Evolutionary conservation across 2,329 filamentous ascomycete genomes (phyloP).

Genomic region (Lecanoromycetidae sp.): DNA sequence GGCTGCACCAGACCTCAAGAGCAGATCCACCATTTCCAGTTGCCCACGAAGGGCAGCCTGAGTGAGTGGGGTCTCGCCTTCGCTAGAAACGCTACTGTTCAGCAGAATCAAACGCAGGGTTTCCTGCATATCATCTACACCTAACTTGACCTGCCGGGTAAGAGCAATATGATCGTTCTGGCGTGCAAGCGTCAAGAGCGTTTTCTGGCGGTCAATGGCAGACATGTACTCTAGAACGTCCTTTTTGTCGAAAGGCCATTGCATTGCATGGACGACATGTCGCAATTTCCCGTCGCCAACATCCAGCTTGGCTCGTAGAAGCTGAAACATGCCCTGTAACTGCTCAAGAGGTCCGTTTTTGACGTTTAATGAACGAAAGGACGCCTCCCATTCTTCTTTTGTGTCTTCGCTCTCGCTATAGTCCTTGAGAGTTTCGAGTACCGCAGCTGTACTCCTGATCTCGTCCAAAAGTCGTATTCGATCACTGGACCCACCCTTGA

Average conservation of each 20-base stretch:
- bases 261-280: no score
- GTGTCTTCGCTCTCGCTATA: not conserved
- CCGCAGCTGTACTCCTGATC: not conserved
- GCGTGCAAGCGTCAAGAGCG: slow-evolving; percentile 13
- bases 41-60: no score
- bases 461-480: slow-evolving; percentile 1
- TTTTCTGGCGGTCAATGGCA: slow-evolving; percentile 17
- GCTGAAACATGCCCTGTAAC: slow-evolving; percentile 6
- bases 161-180: slow-evolving; percentile 9
- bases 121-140: no score
- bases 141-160: not conserved
- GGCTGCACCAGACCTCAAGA: no score
- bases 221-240: slow-evolving; percentile 11
- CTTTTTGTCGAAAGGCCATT: slow-evolving; percentile 17
- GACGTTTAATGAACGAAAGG: not conserved
- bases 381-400: not conserved
- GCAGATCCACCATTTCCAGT: no score
- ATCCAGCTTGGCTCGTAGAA: slow-evolving; percentile 5
- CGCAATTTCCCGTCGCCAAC: not conserved
- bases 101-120: no score
- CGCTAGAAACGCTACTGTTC: no score
- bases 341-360: slow-evolving; percentile 10
- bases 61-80: no score
- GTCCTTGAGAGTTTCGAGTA: slow-evolving; percentile 8
- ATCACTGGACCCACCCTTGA: slow-evolving; percentile 3